These are phyloP conservation scores for Psidium guajava DNA, from an alignment of 345 rosid genomes.

Conservation along the genomic window DNA sequence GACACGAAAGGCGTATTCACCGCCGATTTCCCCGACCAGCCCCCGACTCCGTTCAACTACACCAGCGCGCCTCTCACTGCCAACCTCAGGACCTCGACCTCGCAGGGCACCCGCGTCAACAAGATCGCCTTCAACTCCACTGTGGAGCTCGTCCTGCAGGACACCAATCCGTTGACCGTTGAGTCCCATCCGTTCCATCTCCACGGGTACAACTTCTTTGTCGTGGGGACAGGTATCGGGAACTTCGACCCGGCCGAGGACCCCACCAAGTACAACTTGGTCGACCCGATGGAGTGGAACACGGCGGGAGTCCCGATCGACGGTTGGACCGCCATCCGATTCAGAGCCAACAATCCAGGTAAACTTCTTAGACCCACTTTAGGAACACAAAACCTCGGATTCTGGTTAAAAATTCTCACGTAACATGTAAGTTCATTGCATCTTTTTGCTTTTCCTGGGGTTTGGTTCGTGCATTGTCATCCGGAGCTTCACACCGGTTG, in stretches of 20 bases:
- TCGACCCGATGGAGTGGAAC: conserved; percentile 63
- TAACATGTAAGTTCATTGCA: not conserved
- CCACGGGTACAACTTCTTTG: conserved; percentile 65
- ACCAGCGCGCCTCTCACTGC: conserved; percentile 56
- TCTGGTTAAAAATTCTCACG: not conserved
- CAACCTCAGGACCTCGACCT: conserved; percentile 20
- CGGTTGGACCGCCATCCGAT: conserved; percentile 66
- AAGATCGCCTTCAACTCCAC: conserved; percentile 52
- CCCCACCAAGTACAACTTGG: conserved; percentile 45
- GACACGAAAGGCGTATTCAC: conserved; percentile 35
- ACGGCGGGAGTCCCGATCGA: conserved; percentile 59
- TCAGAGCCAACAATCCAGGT: conserved; percentile 75
- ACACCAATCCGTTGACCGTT: conserved; percentile 46
- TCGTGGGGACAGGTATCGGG: conserved; percentile 51
- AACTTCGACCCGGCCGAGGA: conserved; percentile 51
- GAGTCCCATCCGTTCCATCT: conserved; percentile 73
- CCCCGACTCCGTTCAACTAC: conserved; percentile 48
- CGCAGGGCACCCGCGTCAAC: conserved; percentile 34
- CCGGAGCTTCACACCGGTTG: conserved; percentile 47
- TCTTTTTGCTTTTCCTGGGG: conserved; percentile 16
- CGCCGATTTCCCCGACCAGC: conserved; percentile 51
- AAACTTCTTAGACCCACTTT: not conserved
- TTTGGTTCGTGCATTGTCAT: conserved; percentile 65
- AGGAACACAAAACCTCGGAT: not conserved
- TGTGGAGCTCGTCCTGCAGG: conserved; percentile 50